Base-by-base conservation (phyloP, 805 yeast genomes). In the Kodamaea fukazawae region DNA sequence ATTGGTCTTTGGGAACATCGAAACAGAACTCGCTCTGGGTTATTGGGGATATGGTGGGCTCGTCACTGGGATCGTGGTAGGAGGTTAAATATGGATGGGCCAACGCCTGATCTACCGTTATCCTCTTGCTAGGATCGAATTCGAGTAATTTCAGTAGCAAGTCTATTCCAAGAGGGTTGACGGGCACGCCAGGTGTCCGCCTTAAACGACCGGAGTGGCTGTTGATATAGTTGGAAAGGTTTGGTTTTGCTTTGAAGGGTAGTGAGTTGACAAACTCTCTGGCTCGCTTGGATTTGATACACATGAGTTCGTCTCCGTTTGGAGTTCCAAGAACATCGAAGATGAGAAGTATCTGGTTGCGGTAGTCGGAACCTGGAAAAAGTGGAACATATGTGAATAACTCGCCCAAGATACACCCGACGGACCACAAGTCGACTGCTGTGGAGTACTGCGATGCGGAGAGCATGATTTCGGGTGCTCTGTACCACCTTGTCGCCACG, bases 381-480 rank as follows among this genome's bases (percentile, higher is more conserved):
- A 85, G 57, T 0, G 91, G 89, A 44, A 71, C 72, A 6, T 79
- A 72, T 9, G 69, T 56, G 32, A 80, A 66, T 71, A 84, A 67
- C 56, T 85, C 93, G 0, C 86, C 90, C 23, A 85, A 53, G 25
- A 85, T 82, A 54, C 91, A 84, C 0, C 91, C 93, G 29, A 83
- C 80, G 0, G 88, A 79, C 93, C 93, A 85, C 11, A 84, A 70
- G 54, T 85, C 93, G 44, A 85, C 81, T 0, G 89, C 86, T 7
- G 83, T 78, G 2, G 90, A 76, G 48, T 85, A 85, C 51, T 81
- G 81, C 29, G 85, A 80, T 44, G 76, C 72, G 1, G 86, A 78
- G 18, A 85, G 61, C 91, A 85, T 85, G 42, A 85, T 82, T 57
- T 85, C 93, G 0, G 91, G 91, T 0, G 91, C 91, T 38, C 93